Conservation (phyloP, 768 basidiomycete species). For the Baorangia bicolor region DNA sequence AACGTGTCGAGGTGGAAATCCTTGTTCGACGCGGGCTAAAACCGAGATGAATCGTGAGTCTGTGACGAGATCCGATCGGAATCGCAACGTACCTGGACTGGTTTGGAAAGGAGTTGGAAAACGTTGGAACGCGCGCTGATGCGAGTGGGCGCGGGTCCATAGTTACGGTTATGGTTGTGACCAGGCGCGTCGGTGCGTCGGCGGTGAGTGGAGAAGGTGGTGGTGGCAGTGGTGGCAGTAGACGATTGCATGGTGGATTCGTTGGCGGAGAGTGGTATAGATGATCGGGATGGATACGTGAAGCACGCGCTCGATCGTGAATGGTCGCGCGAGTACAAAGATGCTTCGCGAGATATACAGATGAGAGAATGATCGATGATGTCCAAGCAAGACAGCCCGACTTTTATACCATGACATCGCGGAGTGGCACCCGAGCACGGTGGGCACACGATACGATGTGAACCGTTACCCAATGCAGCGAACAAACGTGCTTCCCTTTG, state of each 20-base stretch:
- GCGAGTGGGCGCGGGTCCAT: background rate
- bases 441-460: background rate
- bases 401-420: constrained; percentile 6
- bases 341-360: background rate
- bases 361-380: background rate
- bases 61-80: background rate
- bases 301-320: background rate
- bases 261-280: background rate
- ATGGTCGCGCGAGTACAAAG: background rate
- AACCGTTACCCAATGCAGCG: background rate
- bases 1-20: constrained; percentile 55
- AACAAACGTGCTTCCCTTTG: constrained; percentile 9
- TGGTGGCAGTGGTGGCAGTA: background rate
- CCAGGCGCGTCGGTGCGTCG: background rate
- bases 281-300: background rate
- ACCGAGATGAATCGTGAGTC: background rate
- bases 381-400: background rate
- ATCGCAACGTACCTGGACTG: background rate
- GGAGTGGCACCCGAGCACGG: constrained; percentile 2
- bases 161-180: background rate
- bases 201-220: background rate
- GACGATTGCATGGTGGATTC: background rate
- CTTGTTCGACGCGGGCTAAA: background rate
- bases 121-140: background rate
- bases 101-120: background rate